Base-by-base conservation (phyloP, 257 asterid species). In the Galeopsis tetrahit region DNA sequence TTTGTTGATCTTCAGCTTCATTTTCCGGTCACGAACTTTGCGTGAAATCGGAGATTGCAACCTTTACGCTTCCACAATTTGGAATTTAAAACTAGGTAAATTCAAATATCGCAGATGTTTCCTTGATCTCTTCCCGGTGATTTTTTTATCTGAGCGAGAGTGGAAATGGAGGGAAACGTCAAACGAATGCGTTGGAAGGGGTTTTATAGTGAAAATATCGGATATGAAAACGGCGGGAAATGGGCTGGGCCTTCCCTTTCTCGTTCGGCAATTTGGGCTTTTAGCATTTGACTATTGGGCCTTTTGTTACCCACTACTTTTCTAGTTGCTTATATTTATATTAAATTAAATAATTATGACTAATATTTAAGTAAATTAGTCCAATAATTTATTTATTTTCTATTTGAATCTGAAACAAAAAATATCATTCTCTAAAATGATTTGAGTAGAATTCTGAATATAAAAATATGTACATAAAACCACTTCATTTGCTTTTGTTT, bases 1-100 rank as follows among this genome's bases (percentile, higher is more conserved):
- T 80, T 88, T 91, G 88, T 91, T 91, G 81, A 89, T 81, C 83
- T 87, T 90, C 84, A 89, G 78, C 89, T 88, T 94, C 99, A 91
- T 89, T 63, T 76, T 66, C 53, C 64, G 73, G 61, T 52, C 49
- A 70, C 61, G 46, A 69, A 73, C 51, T 34, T 35, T 21, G 71
- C 42, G 44, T 10, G 21, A 66, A 10, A 38, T 70, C 21, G 53
- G 59, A 15, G 36, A 49, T 21, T 15, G 40, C 13, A 53, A 17
- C 74, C 53, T 39, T 2, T 36, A 63, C 2, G 68, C 67, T 71
- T 73, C 43, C 8, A 63, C 14, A 51, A 21, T n/a, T 17, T 21
- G 28, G 34, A 63, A 34, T 44, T 34, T 14, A 3, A 42, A 14
- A 15, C 42, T 6, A 51, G 38, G 56, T 31, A 64, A 9, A 39